Evolutionary conservation across 345 rosid genomes (phyloP).

Genomic region (Euphorbia peplus): DNA sequence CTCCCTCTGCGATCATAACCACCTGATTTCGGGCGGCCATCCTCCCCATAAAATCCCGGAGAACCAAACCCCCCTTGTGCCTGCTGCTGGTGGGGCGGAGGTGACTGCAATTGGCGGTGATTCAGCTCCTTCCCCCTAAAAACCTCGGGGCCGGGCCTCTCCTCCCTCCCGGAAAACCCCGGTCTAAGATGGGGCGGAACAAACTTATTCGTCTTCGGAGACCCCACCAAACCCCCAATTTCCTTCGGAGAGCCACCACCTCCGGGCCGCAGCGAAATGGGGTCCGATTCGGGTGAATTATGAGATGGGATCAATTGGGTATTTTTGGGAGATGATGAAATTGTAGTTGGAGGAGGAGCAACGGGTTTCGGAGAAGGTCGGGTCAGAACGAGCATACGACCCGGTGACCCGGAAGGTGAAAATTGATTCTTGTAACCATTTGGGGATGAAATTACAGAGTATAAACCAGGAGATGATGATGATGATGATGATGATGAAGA

Average conservation of each 20-base stretch:
- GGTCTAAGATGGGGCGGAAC: slow-evolving; percentile 98
- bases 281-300: slow-evolving; percentile 9
- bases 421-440: slow-evolving; percentile 26
- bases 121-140: slow-evolving; percentile 16
- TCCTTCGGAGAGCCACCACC: not conserved
- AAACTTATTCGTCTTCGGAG: slow-evolving; percentile 50
- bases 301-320: slow-evolving; percentile 8
- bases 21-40: slow-evolving; percentile 68
- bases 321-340: no score
- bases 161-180: slow-evolving; percentile 62
- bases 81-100: no score
- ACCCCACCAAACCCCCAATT: slow-evolving; percentile 10
- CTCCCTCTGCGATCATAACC: slow-evolving; percentile 52
- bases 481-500: no score
- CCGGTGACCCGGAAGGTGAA: slow-evolving; percentile 40
- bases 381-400: slow-evolving; percentile 90
- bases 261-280: slow-evolving; percentile 24
- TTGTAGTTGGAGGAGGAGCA: slow-evolving; percentile 23
- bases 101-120: slow-evolving; percentile 22
- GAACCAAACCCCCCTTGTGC: slow-evolving; percentile 33
- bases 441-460: slow-evolving; percentile 40
- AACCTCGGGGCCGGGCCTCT: slow-evolving; percentile 41
- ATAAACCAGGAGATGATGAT: slow-evolving; percentile 24
- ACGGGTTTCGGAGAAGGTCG: slow-evolving; percentile 58
- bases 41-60: slow-evolving; percentile 38